phyloP scores from a whole-genome alignment of 2,329 filamentous ascomycete genomes.

The Zymoseptoria pseudotritici region DNA sequence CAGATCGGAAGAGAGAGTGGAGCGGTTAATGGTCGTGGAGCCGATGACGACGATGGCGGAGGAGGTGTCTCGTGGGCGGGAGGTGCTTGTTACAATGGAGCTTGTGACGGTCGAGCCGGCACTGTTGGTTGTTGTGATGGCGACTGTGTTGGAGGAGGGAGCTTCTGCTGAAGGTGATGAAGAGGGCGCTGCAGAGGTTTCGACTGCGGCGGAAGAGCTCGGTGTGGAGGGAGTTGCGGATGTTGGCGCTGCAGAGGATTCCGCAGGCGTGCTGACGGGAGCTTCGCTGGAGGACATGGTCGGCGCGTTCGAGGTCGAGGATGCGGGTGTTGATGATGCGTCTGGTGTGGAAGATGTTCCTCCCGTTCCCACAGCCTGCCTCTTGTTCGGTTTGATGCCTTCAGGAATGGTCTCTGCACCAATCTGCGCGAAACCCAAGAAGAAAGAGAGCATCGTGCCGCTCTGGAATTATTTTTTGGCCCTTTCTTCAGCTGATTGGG shows the following conservation, averaged over 20 bases:
- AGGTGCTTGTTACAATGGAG: constrained; percentile 20
- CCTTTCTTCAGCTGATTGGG: background rate
- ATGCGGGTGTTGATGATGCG: constrained; percentile 9
- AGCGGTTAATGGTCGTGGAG: constrained; percentile 29
- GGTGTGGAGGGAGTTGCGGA: constrained; percentile 8
- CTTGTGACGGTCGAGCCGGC: constrained; percentile 24
- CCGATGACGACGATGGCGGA: constrained; percentile 21
- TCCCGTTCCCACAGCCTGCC: constrained; percentile 28
- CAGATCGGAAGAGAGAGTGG: constrained; percentile 25
- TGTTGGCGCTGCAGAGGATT: constrained; percentile 1
- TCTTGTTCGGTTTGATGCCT: constrained; percentile 28
- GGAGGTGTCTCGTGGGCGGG: constrained; percentile 9
- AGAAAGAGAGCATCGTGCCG: constrained; percentile 23
- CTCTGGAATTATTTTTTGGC: constrained; percentile 1
- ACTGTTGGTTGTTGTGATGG: constrained; percentile 26
- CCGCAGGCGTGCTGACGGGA: background rate
- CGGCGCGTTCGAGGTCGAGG: constrained; percentile 7
- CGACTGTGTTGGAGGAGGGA: constrained; percentile 15
- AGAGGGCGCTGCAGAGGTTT: constrained; percentile 2
- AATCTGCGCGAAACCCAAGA: constrained; percentile 27
- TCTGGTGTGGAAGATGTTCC: constrained; percentile 3
- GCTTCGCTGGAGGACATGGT: background rate
- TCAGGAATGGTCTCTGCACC: constrained; percentile 24
- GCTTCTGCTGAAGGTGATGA: constrained; percentile 5
- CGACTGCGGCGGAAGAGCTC: constrained; percentile 5